phyloP scores from a whole-genome alignment of 176 grass and related monocot genomes.

The Musa troglodytarum region DNA sequence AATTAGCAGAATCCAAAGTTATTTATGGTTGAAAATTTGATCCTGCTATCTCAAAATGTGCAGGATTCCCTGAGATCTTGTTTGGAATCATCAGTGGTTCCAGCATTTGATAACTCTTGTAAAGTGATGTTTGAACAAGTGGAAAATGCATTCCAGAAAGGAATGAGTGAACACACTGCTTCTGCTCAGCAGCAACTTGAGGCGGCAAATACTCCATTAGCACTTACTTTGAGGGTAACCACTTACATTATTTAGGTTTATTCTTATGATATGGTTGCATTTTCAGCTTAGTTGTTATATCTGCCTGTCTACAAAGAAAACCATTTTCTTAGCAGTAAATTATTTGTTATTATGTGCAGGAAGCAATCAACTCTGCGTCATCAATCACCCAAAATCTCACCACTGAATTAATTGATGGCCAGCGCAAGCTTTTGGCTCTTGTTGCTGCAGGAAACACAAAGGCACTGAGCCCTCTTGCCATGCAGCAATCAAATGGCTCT shows the following conservation, averaged over 20 bases:
- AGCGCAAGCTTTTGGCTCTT: slow-evolving; percentile 74
- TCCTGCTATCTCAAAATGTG: not conserved
- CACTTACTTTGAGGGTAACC: slow-evolving; percentile 63
- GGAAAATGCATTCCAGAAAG: slow-evolving; percentile 78
- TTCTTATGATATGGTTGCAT: not conserved
- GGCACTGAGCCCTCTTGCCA: slow-evolving; percentile 28
- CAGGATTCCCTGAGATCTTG: slow-evolving; percentile 67
- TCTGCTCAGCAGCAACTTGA: slow-evolving; percentile 64
- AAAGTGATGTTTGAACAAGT: slow-evolving; percentile 83
- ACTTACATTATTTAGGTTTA: not conserved
- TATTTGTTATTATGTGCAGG: slow-evolving; percentile 42
- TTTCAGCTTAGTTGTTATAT: not conserved
- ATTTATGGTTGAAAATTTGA: not conserved
- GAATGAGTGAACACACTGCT: slow-evolving; percentile 65
- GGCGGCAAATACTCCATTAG: slow-evolving; percentile 62
- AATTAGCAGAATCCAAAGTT: not conserved
- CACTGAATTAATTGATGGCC: slow-evolving; percentile 73
- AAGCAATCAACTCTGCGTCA: slow-evolving; percentile 68
- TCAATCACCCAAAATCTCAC: slow-evolving; percentile 59
- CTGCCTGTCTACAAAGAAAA: not conserved
- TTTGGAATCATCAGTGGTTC: slow-evolving; percentile 74
- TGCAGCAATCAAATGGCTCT: slow-evolving; percentile 52
- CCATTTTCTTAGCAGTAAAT: not conserved
- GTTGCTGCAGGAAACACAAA: slow-evolving; percentile 41
- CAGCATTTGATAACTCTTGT: slow-evolving; percentile 88